Evolutionary conservation across 768 basidiomycete genomes (phyloP).

Genomic region (Stropharia rugosoannulata): DNA sequence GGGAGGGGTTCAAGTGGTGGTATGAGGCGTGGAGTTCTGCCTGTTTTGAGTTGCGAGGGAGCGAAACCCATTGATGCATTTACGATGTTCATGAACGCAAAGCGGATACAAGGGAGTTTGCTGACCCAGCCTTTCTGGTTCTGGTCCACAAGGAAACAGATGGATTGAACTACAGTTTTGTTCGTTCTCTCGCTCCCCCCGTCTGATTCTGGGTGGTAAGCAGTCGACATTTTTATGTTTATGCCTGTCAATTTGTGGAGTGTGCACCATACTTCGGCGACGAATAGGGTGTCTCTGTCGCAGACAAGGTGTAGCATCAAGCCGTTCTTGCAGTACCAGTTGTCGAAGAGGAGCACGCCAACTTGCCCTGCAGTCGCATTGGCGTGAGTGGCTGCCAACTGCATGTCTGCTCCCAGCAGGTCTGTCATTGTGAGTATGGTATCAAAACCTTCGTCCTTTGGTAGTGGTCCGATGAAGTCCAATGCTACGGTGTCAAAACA

Average conservation of each 20-base stretch:
- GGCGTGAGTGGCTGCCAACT: neutral
- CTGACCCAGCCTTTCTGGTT: conserved; percentile 30
- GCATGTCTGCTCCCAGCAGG: conserved; percentile 21
- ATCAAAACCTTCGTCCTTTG: conserved; percentile 12
- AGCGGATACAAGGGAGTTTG: conserved; percentile 24
- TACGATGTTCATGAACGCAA: conserved; percentile 27
- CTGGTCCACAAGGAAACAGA: conserved; percentile 26
- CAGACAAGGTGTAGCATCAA: conserved; percentile 16
- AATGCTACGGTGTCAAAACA: conserved; percentile 6
- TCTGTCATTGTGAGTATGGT: conserved; percentile 23
- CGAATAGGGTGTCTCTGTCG: conserved; percentile 27
- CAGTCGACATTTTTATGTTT: conserved; percentile 29
- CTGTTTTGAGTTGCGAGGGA: conserved; percentile 27
- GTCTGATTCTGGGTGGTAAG: conserved; percentile 39
- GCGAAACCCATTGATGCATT: conserved; percentile 30
- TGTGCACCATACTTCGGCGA: conserved; percentile 27
- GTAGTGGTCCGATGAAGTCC: conserved; percentile 9
- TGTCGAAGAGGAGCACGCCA: conserved; percentile 24
- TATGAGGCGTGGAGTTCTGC: conserved; percentile 21
- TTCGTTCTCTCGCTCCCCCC: conserved; percentile 33
- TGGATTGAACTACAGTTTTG: conserved; percentile 29
- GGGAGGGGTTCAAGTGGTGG: conserved; percentile 19
- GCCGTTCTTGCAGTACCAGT: conserved; percentile 36
- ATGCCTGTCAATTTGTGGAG: conserved; percentile 12
- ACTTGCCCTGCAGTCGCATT: conserved; percentile 7